Evolutionary conservation across 306 rosid species (phyloP), one percentile per base, ranked within the genome.

Genomic region (Casuarina equisetifolia): DNA sequence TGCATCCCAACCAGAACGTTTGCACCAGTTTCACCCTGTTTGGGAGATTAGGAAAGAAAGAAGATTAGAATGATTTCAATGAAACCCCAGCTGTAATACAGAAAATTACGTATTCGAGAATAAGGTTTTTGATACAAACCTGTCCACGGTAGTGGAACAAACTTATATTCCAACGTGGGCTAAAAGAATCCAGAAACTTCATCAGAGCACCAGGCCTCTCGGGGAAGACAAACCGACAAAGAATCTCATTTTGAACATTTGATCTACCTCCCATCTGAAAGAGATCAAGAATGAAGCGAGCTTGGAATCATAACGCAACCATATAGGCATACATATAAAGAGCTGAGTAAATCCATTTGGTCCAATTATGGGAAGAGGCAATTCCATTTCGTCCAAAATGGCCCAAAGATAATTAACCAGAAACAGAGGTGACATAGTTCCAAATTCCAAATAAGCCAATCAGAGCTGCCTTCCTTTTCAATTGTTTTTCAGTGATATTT

Each of bases 81-180:
- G 74, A 53, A 40, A 76, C 16, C 58, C 55, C 70, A 61, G 49
- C 19, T 20, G 69, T n/a, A 51, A 54, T 73, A 79, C 35, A 55
- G 64, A 57, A 5, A 52, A 75, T 68, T 80, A 62, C 9, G 9
- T 69, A 78, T 16, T 20, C 36, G 20, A 78, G 58, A 44, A 39
- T 25, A 42, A 39, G 57, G 74, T 20, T 42, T 54, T 57, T 57
- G 66, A 73, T 74, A 57, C 83, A 7, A 19, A 95, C 99, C 97
- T 88, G 72, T 6, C 81, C 94, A 53, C 97, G 96, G 53, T 96
- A 92, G 77, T 92, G 97, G 86, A 96, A 92, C 83, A 91, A 80
- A 84, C 88, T 88, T 75, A 96, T 96, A 85, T 96, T 90, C 98
- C 99, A 95, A 58, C 94, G 94, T 3, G 98, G 99, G 83, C 98